These are phyloP conservation scores for Themeda triandra DNA, from an alignment of 176 grass and related monocot species.

Conservation along the genomic window DNA sequence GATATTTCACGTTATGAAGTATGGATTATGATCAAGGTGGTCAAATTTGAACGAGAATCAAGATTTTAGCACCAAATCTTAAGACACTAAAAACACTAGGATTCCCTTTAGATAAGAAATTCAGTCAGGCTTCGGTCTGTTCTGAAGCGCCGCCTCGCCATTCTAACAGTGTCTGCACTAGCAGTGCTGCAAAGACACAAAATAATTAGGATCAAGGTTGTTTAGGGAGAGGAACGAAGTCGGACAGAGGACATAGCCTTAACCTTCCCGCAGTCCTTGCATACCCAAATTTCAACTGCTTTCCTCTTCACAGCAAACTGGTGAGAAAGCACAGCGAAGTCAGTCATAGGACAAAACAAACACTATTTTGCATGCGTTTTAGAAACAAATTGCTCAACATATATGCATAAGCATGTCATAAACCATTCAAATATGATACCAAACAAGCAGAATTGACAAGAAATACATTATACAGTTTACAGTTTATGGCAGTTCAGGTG, in stretches of 20 bases:
- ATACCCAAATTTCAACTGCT: conserved; percentile 95
- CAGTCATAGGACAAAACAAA: not conserved
- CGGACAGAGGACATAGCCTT: conserved; percentile 42
- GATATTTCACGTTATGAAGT: no score
- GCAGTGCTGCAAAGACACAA: conserved; percentile 53
- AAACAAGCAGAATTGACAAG: not conserved
- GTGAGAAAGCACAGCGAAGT: not conserved
- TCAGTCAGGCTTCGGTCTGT: conserved; percentile 1
- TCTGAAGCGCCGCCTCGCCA: conserved; percentile 58
- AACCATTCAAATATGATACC: not conserved
- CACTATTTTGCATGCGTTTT: not conserved
- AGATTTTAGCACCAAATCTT: not conserved
- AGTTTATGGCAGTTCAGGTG: not conserved
- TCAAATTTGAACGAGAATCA: not conserved
- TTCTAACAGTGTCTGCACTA: conserved; percentile 84
- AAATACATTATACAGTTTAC: not conserved
- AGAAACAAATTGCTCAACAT: not conserved
- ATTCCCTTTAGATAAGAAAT: no score
- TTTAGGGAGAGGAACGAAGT: no score
- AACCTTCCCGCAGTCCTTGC: conserved; percentile 89
- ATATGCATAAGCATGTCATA: not conserved
- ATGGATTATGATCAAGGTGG: no score
- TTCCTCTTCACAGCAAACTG: conserved; percentile 91
- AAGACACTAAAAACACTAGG: conserved; percentile 16
- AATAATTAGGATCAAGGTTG: not conserved